Base-by-base conservation (phyloP, 345 rosid genomes). In the Euclidium syriacum region DNA sequence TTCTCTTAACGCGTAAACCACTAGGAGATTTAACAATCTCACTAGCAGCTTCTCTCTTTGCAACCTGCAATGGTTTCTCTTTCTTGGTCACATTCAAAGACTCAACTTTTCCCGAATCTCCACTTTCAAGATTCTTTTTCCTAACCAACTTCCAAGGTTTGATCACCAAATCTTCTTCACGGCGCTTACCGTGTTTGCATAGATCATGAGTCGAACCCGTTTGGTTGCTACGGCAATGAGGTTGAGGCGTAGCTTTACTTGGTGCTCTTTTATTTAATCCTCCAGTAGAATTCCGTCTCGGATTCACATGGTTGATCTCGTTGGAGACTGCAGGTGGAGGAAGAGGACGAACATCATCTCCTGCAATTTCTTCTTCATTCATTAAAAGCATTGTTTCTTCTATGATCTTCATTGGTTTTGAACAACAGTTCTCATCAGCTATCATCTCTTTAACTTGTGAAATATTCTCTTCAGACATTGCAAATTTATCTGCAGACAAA, bases 171-270 rank as follows among this genome's bases (percentile, higher is more conserved):
- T 44, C 78, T 36, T 70, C 69, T 30, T 70, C 74, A 39, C 60
- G 79, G 23, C 68, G 64, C 66, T 27, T 65, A 35, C 92, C 95
- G 25, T 75, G 84, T 69, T 91, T 91, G 64, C 98, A 91, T 11
- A 73, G 56, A 74, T 88, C 96, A 77, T 88, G 98, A 68, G 95
- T 84, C 3, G 98, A 88, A 40, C 95, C 85, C 17, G 58, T 56
- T 23, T 84, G 76, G 75, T 80, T 70, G 51, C 78, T 78, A 23
- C 82, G 88, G 72, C 84, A 91, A 54, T 83, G 87, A 1, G 96
- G 78, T 19, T 58, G 54, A 70, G 63, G 52, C 12, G 58, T 70
- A 58, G 72, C 59, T 55, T 70, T 73, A 24, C 52, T 52, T 8
- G 57, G 40, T n/a, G 67, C 75, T 35, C 4, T 35, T 62, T 59